phyloP scores from a whole-genome alignment of 768 basidiomycete genomes.

The Calvatia gigantea region DNA sequence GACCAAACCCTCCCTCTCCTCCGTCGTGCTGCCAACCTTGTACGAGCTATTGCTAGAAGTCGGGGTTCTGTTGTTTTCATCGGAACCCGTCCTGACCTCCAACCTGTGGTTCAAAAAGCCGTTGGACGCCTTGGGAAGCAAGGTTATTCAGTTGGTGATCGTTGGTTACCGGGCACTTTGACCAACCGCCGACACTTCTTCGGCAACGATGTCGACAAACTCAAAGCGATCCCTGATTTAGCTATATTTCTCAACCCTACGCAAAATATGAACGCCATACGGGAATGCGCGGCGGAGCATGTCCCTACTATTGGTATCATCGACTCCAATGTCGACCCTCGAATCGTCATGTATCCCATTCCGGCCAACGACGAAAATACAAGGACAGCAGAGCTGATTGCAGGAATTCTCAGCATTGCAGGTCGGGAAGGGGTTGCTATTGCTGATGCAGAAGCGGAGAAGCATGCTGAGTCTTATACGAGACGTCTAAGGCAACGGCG shows the following conservation, averaged over 20 bases:
- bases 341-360: conserved; percentile 96
- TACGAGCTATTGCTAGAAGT: conserved; percentile 73
- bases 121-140: conserved; percentile 75
- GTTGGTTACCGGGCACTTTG: conserved; percentile 94
- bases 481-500: conserved; percentile 22
- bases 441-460: conserved; percentile 23
- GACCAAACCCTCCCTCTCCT: conserved; percentile 91
- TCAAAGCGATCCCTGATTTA: conserved; percentile 76
- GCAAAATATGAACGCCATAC: conserved; percentile 79
- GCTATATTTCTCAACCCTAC: conserved; percentile 90
- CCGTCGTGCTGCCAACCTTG: conserved; percentile 85
- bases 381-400: conserved; percentile 86
- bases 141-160: conserved; percentile 80
- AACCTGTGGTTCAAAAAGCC: conserved; percentile 71
- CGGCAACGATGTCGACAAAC: conserved; percentile 48
- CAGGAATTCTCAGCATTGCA: conserved; percentile 87
- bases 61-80: conserved; percentile 89
- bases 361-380: conserved; percentile 97
- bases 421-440: conserved; percentile 69
- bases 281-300: conserved; percentile 86
- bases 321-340: conserved; percentile 94
- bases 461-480: conserved; percentile 25
- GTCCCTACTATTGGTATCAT: conserved; percentile 93
- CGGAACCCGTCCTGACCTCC: conserved; percentile 80
- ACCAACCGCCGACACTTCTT: conserved; percentile 83